Base-by-base conservation (phyloP, 75 land plant genomes). In the Sequoiadendron giganteum region DNA sequence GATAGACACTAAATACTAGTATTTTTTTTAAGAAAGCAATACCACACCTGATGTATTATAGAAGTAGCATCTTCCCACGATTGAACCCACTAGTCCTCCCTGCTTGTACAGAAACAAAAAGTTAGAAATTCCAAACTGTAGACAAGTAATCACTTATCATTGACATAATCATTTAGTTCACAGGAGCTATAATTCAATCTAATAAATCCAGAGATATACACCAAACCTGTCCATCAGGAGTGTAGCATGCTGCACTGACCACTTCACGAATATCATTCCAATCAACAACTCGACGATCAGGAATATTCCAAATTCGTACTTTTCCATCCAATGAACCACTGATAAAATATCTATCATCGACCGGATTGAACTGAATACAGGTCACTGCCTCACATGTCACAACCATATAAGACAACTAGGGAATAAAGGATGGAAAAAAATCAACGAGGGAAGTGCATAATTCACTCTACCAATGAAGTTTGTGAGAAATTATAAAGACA, bases 271-370 rank as follows among this genome's bases (percentile, higher is more conserved):
- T 88, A 93, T 96, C 94, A 40, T 84, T 90, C 99, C 99, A 97
- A 85, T 95, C 98, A 81, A 94, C 93, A 39, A 97, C 99, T 82
- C 92, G 93, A 83, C 91, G 90, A 28, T 90, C 92, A 14, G 88
- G 79, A 52, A 93, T 91, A 39, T 90, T 92, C 99, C 99, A 97
- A 43, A 97, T 90, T 30, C 99, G 93, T 75, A 93, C 95, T 92
- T 97, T 97, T 34, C 96, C 98, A 90, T 97, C 99, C 83, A 97
- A 91, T 36, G 98, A 96, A 42, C 99, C 99, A 91, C 95, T 97
- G 70, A 97, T 89, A 92, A 97, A 96, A 87, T 90, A 92, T 55
- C 89, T 88, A 28, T 96, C 96, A 92, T 97, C 94, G 16, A 91
- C 86, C 14, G 99, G 99, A 87, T 96, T 95, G 93, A 97, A 97